These are phyloP conservation scores for Taphrina populina DNA, from an alignment of 1,139 yeast genomes.

Conservation along the genomic window DNA sequence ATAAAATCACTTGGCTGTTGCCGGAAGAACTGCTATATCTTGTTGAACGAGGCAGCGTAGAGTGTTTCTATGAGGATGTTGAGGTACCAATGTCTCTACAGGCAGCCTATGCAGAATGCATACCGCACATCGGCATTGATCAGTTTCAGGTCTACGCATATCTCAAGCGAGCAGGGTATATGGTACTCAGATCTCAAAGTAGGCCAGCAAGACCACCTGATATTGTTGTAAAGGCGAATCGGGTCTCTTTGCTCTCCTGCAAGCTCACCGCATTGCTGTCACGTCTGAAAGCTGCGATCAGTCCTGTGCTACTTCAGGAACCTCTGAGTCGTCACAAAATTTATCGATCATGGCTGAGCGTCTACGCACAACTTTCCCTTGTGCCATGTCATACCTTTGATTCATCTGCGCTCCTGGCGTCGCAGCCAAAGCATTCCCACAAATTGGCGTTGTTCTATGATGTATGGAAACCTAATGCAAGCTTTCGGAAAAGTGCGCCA, in stretches of 20 bases:
- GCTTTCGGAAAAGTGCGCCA: slow-evolving; percentile 67
- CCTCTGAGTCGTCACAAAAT: neutral
- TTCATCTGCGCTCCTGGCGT: neutral
- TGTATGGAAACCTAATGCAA: slow-evolving; percentile 81
- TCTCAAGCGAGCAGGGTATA: slow-evolving; percentile 75
- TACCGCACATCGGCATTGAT: slow-evolving; percentile 54
- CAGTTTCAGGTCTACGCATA: slow-evolving; percentile 64
- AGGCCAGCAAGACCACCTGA: neutral
- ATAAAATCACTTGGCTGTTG: slow-evolving; percentile 46
- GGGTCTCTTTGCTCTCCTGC: neutral
- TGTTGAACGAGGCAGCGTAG: slow-evolving; percentile 77
- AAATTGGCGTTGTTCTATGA: slow-evolving; percentile 52
- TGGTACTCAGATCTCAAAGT: slow-evolving; percentile 50
- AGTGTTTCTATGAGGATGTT: slow-evolving; percentile 50
- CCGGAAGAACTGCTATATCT: slow-evolving; percentile 73
- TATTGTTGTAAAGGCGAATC: too few species aligned
- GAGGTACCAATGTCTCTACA: slow-evolving; percentile 60
- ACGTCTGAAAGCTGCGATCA: neutral
- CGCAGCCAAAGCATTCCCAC: neutral
- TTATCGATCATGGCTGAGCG: slow-evolving; percentile 15
- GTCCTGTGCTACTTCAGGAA: neutral
- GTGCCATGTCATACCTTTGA: slow-evolving; percentile 9
- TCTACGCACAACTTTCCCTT: slow-evolving; percentile 25
- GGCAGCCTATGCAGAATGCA: slow-evolving; percentile 59
- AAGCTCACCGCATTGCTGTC: neutral